Percentiles rank a stretch among this genome's conserved stretches.
Conservation (phyloP, 441 rosid species). For the Dalechampia spathulata region DNA sequence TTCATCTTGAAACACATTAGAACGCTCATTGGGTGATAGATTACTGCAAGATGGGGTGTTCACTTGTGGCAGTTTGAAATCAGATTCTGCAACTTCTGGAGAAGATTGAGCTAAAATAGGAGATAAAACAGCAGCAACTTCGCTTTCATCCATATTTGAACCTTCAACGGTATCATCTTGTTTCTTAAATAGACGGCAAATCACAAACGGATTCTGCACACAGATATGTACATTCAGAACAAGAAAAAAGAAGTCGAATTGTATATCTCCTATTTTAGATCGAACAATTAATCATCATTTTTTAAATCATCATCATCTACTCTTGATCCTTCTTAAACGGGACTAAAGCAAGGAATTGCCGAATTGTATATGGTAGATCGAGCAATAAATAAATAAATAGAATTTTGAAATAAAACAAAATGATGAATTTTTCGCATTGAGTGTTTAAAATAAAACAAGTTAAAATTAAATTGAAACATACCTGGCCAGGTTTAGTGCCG, state of each 20-base stretch:
- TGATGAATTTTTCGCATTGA: too few species aligned
- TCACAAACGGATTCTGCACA: constrained; percentile 59
- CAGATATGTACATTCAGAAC: background rate
- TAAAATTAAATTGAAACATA: too few species aligned
- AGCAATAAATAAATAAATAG: too few species aligned
- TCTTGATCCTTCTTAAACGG: too few species aligned
- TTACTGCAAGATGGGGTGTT: background rate
- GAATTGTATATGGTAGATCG: too few species aligned
- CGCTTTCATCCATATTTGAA: constrained; percentile 31
- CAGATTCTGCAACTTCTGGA: constrained; percentile 37
- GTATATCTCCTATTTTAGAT: too few species aligned
- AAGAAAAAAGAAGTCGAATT: too few species aligned
- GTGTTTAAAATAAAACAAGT: too few species aligned
- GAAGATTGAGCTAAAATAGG: constrained; percentile 30
- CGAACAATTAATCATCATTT: too few species aligned
- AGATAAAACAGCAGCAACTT: constrained; percentile 25
- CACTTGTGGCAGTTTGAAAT: constrained; percentile 26
- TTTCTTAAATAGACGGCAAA: constrained; percentile 73
- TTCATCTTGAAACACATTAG: constrained; percentile 11
- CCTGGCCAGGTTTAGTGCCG: constrained; percentile 79
- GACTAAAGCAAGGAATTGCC: too few species aligned
- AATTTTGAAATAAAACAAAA: too few species aligned
- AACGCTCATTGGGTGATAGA: constrained; percentile 4
- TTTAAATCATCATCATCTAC: too few species aligned
- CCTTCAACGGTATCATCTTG: constrained; percentile 34